These are phyloP conservation scores for Mortierella sp. DNA, from an alignment of 371 early-diverging fungal genomes.

Conservation along the genomic window DNA sequence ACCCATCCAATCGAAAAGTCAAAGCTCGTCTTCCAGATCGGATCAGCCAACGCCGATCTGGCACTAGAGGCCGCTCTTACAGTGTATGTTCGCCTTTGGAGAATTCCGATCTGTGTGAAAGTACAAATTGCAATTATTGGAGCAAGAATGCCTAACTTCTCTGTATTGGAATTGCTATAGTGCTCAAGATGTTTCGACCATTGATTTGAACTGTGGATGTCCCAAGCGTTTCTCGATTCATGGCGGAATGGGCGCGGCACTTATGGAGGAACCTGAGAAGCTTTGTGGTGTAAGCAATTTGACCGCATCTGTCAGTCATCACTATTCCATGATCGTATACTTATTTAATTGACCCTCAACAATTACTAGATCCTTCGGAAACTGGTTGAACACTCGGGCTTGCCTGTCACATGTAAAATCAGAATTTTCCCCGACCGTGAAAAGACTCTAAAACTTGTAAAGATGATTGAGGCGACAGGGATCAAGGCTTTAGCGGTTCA, in stretches of 20 bases:
- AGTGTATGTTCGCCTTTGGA: conserved; percentile 65
- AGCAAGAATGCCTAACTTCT: background rate
- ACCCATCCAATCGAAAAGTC: conserved; percentile 77
- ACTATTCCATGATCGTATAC: background rate
- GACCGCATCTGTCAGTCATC: background rate
- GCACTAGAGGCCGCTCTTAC: conserved; percentile 90
- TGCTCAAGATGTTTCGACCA: conserved; percentile 86
- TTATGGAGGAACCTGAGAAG: conserved; percentile 87
- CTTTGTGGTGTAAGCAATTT: conserved; percentile 67
- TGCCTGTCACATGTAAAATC: conserved; percentile 89
- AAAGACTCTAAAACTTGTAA: conserved; percentile 84
- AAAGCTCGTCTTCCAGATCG: conserved; percentile 81
- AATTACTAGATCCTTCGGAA: conserved; percentile 75
- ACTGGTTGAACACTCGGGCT: conserved; percentile 77
- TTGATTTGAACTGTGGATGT: conserved; percentile 98
- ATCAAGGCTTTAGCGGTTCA: conserved; percentile 93
- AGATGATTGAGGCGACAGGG: conserved; percentile 88
- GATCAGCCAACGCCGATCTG: conserved; percentile 86
- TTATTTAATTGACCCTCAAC: too few species aligned
- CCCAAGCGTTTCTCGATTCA: conserved; percentile 95
- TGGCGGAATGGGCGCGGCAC: conserved; percentile 96
- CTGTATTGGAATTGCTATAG: conserved; percentile 48
- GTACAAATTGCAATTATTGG: background rate
- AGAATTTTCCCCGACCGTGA: conserved; percentile 78
- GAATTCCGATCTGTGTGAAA: background rate